Conservation (phyloP, 257 asterid species). For the Apocynum venetum region DNA sequence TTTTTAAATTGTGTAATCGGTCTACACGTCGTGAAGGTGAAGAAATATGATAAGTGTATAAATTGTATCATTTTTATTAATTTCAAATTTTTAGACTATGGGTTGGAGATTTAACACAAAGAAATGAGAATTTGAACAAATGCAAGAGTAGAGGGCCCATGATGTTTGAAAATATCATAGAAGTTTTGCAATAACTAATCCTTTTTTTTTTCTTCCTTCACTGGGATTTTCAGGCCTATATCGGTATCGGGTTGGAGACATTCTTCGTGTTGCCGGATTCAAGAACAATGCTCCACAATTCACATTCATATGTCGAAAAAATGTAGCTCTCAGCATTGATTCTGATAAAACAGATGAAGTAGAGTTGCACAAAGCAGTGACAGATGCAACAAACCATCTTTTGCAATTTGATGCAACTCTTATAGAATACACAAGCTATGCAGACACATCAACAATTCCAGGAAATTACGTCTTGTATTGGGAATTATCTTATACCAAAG, state of each 20-base stretch:
- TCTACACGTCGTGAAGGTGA: too few relatives aligned
- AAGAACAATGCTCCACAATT: conserved; percentile 41
- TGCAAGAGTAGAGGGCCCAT: not conserved
- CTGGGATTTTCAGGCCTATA: conserved; percentile 28
- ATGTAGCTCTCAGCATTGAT: conserved; percentile 34
- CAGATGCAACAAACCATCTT: conserved; percentile 24
- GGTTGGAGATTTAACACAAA: not conserved
- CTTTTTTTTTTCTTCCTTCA: not conserved
- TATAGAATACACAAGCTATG: conserved; percentile 38
- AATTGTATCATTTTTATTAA: too few relatives aligned
- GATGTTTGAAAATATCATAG: not conserved
- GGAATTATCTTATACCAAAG: conserved; percentile 19
- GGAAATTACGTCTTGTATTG: conserved; percentile 38
- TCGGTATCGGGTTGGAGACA: conserved; percentile 39
- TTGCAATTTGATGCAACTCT: conserved; percentile 25
- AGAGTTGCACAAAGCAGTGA: conserved; percentile 33
- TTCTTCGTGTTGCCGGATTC: conserved; percentile 39
- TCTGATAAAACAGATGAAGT: conserved; percentile 36
- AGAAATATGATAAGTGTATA: too few relatives aligned
- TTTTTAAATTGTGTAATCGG: too few relatives aligned
- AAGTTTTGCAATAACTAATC: not conserved
- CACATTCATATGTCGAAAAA: conserved; percentile 36
- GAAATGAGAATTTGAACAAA: not conserved
- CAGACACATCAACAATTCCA: conserved; percentile 34
- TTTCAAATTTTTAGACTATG: too few relatives aligned